Evolutionary conservation across 2,329 filamentous ascomycete species (phyloP), one percentile per base, ranked within the genome.

Genomic region (Alternaria incomplexa): DNA sequence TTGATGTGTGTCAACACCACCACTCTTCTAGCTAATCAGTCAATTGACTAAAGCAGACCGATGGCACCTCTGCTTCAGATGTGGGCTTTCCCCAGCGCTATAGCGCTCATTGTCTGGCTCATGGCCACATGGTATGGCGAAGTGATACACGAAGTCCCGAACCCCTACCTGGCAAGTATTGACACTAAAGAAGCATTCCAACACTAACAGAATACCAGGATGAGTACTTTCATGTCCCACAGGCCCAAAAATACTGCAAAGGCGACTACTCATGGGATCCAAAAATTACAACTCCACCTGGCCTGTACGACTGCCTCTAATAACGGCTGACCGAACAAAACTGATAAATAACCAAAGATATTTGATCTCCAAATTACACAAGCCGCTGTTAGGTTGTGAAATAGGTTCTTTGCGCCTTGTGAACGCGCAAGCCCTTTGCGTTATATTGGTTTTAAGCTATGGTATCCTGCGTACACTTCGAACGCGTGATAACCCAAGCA

Each of bases 221-320:
- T 77, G 93, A 96, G 76, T 84, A 93, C 28, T 96, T 96, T 66
- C 93, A 99, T 78, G 90, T 97, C 22, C 92, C 93, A 0, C 96
- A 99, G 81, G 93, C 93, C 0, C 93, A 97, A 73, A 88, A 87
- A 28, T 99, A 97, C 79, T 97, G 94, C 79, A 79, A 86, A 44
- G 90, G 91, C 11, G 86, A 86, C 57, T 77, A 80, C 12, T 85
- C 92, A 59, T 99, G 96, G 96, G 94, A 99, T 80, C 91, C 95
- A 63, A 99, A 98, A 79, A 96, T 99, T 76, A 99, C 96, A 0
- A 99, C 96, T 1, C 96, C 96, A 0, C 95, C 96, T 0, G 96
- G 94, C 32, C 83, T 99, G 73, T 84, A 81, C 53, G 70, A 73
- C 81, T 8, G 48, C 11, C 20, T 46, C 56, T n/a, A 7, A 17